Evolutionary conservation across 495 filamentous ascomycete genomes (phyloP), one percentile per base, ranked within the genome.

Genomic region (Usnea hakonensis): DNA sequence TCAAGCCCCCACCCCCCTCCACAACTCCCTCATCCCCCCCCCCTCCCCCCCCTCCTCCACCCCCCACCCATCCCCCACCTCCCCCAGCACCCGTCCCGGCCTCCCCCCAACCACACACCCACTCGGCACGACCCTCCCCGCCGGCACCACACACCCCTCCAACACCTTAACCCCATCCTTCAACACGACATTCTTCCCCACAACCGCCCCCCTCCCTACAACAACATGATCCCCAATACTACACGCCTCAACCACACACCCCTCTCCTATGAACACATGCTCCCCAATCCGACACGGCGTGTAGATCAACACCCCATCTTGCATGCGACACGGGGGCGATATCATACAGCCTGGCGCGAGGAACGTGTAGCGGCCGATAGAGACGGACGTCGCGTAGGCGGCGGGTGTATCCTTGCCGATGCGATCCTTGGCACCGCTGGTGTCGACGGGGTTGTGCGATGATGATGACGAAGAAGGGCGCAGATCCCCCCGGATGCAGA

Each of bases 281-380:
- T 96, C 89, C 38, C 91, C 91, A 59, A 98, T 89, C 71, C 92
- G 90, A 63, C 95, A 85, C 46, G 91, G 90, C 67, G 88, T 89
- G 76, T 88, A 92, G 6, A 85, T 87, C 66, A 77, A 68, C 6
- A 73, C 62, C 7, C 77, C 76, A 1, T 78, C 70, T 67, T 87
- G 87, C 14, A 90, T 71, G 14, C 90, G 83, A 32, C 84, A 86
- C 0, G 94, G 90, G 0, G 94, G 94, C 2, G 85, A 82, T 23
- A 97, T 73, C 58, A 88, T 82, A 64, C 83, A 87, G 16, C 83
- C 83, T 33, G 86, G 80, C 59, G 85, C 87, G 57, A 97, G 82
- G 65, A 95, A 89, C 67, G 88, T 95, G 73, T 95, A 96, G 14
- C 91, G 81, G 1, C 92, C 93, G 52, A 97, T 88, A 5, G 85